Evolutionary conservation across 2,329 filamentous ascomycete genomes (phyloP).

Genomic region (Aspergillus puulaauensis): DNA sequence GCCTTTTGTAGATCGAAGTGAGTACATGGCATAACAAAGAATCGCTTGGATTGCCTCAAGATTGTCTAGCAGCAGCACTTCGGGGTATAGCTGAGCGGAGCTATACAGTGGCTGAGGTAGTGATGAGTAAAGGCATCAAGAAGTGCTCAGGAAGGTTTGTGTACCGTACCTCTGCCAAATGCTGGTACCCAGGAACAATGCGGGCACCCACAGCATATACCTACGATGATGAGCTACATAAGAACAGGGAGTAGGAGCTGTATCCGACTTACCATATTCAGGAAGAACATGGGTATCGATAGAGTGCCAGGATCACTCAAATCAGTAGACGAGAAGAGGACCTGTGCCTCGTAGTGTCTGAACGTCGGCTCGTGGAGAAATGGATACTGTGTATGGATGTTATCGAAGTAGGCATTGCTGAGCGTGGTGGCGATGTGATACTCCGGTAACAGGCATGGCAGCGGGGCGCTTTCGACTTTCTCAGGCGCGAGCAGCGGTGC

Average conservation of each 20-base stretch:
- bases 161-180: too few species aligned
- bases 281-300: neutral
- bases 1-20: constrained; percentile 16
- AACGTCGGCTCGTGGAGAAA: constrained; percentile 26
- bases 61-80: neutral
- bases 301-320: neutral
- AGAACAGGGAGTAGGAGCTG: too few species aligned
- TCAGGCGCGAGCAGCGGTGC: too few species aligned
- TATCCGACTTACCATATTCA: neutral
- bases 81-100: constrained; percentile 13
- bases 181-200: neutral
- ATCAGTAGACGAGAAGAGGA: too few species aligned
- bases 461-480: too few species aligned
- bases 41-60: neutral
- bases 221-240: neutral
- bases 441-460: constrained; percentile 13
- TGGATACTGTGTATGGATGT: constrained; percentile 25
- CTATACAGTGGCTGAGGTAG: neutral
- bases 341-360: neutral
- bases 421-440: constrained; percentile 12
- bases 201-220: constrained; percentile 1
- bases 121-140: neutral
- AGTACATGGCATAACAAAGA: neutral
- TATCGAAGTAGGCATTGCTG: constrained; percentile 23
- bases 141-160: too few species aligned